Base-by-base conservation (phyloP, 2,329 filamentous ascomycete genomes). In the Exophiala sp. region DNA sequence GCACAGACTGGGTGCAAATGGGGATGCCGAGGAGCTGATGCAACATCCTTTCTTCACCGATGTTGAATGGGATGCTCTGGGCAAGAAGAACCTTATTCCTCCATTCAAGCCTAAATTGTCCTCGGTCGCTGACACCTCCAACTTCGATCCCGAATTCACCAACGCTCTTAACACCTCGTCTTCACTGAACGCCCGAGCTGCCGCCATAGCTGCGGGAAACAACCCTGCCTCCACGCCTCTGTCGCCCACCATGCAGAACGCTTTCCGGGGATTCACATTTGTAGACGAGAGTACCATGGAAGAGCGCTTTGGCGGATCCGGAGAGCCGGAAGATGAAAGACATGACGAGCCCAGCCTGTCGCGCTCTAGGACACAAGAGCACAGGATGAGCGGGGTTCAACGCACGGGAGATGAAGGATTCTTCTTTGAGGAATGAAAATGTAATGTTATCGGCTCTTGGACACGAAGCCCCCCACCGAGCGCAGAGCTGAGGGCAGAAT, bases 141-240 rank as follows among this genome's bases (percentile, higher is more conserved):
- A 99, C 73, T 99, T 99, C 67, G 94, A 99, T 65, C 94, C 94
- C 0, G 94, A 97, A 70, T 99, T 99, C 70, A 99, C 94, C 48
- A 96, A 94, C 62, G 94, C 94, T 5, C 76, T 97, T 53, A 89
- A 91, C 65, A 88, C 86, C 56, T 89, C 89, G 50, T 85, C 87
- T 1, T 96, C 91, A 0, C 78, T 97, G 54, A 97, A 97, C 67
- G 89, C 94, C 65, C 86, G 92, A 54, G 92, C 94, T 3, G 89
- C 90, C 11, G 89, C 89, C 6, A 72, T 97, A 46, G 90, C 92
- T 12, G 85, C 86, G 53, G 91, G 91, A 35, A 73, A 81, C 43
- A 89, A 94, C 67, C 86, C 89, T 5, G 89, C 90, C 6, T 95
- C 89, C 11, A 99, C 94, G 0, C 94, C 94, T 0, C 78, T 99